Percentiles rank a stretch among this genome's conserved stretches.
Evolutionary conservation across 306 rosid genomes (phyloP).

Genomic region (Rosa multiflora): DNA sequence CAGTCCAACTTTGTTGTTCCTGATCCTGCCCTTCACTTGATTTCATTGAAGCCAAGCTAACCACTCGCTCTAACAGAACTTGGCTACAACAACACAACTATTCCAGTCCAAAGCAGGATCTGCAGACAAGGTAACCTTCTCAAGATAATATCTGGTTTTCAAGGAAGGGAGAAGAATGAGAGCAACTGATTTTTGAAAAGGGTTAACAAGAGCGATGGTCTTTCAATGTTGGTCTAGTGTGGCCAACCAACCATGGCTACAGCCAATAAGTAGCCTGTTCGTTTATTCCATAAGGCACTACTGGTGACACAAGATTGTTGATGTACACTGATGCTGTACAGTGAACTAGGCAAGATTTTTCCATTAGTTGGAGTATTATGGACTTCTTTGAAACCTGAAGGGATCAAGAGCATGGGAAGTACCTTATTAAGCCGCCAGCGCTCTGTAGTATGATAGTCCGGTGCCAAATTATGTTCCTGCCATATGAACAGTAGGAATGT

Average conservation of each 20-base stretch:
- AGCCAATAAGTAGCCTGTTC: not conserved
- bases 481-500: too few species aligned
- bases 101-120: not conserved
- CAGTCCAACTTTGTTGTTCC: not conserved
- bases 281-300: not conserved
- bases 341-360: not conserved
- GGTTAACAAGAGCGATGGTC: not conserved
- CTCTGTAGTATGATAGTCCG: not conserved
- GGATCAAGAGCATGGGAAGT: conserved; percentile 2
- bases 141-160: not conserved
- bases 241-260: not conserved
- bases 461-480: not conserved
- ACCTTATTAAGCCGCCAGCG: not conserved
- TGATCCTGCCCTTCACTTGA: not conserved
- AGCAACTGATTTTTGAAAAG: not conserved
- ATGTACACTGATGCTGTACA: not conserved
- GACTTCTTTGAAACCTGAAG: not conserved
- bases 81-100: not conserved
- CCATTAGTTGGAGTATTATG: not conserved
- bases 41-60: not conserved
- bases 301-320: not conserved
- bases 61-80: too few species aligned
- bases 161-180: not conserved
- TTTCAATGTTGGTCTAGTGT: not conserved
- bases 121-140: not conserved